These are phyloP conservation scores for Cordyceps javanica DNA, from an alignment of 2,329 filamentous ascomycete species.

Conservation along the genomic window DNA sequence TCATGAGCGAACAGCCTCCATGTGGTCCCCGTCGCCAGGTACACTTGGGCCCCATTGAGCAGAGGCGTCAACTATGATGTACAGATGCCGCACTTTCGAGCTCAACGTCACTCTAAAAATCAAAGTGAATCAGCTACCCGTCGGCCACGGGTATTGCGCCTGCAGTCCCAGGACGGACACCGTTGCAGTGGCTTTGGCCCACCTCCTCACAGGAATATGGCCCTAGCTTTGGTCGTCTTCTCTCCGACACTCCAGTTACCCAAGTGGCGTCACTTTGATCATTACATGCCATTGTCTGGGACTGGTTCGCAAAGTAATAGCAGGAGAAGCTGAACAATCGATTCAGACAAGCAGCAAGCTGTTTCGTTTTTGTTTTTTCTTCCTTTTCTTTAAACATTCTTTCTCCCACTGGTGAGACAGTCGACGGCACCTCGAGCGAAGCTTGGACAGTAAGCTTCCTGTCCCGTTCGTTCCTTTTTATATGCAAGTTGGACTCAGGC, in stretches of 20 bases:
- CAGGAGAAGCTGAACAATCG: background rate
- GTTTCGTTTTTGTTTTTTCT: background rate
- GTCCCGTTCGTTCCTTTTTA: background rate
- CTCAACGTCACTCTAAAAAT: background rate
- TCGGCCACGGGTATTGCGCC: background rate
- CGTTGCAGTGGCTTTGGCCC: constrained; percentile 4
- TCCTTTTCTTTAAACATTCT: background rate
- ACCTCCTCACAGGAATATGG: background rate
- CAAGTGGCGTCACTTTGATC: constrained; percentile 4
- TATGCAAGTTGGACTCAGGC: constrained; percentile 15
- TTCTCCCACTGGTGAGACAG: too few relatives aligned
- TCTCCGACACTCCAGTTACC: background rate
- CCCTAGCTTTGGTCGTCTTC: constrained; percentile 2
- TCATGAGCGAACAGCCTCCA: background rate
- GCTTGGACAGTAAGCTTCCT: background rate
- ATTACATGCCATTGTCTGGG: background rate
- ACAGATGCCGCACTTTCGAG: background rate
- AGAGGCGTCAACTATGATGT: too few relatives aligned
- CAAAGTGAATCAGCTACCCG: background rate
- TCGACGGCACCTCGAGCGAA: background rate
- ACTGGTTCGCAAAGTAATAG: background rate
- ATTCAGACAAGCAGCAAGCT: background rate
- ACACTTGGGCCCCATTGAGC: background rate
- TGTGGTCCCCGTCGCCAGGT: background rate
- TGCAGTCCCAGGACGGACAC: background rate